Conservation (phyloP, 345 rosid species). For the Turnera subulata region DNA sequence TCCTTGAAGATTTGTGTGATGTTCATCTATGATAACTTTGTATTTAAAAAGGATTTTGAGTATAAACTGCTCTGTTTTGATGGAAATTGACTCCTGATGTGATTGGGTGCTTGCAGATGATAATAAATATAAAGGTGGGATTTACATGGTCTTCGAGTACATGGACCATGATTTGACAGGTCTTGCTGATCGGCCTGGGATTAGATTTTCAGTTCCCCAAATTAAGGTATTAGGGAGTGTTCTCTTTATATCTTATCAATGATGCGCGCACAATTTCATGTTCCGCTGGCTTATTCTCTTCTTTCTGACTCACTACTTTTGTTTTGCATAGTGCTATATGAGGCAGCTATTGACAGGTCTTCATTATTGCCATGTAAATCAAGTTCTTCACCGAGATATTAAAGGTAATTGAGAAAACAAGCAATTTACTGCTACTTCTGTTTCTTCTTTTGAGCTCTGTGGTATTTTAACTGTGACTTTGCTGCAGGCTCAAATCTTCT, state of each 20-base stretch:
- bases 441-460: neutral
- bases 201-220: conserved; percentile 87
- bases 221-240: conserved; percentile 55
- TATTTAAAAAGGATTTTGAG: neutral
- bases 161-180: conserved; percentile 99
- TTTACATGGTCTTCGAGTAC: conserved; percentile 95
- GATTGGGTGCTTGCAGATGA: conserved; percentile 48
- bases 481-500: conserved; percentile 91
- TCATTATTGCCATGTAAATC: conserved; percentile 90
- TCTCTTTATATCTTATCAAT: neutral
- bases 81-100: conserved; percentile 12
- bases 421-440: neutral
- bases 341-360: conserved; percentile 94
- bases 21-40: neutral
- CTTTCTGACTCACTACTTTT: conserved; percentile 6
- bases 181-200: conserved; percentile 91
- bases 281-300: neutral
- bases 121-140: conserved; percentile 90
- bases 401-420: conserved; percentile 50
- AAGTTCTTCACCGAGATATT: conserved; percentile 96
- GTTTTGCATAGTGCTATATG: conserved; percentile 75
- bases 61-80: too few species aligned
- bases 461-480: conserved; percentile 9
- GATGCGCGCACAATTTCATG: neutral
- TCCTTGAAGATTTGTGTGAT: too few species aligned